Evolutionary conservation across 1,284 basidiomycete species (phyloP).

Genomic region (Trametes hirsuta): DNA sequence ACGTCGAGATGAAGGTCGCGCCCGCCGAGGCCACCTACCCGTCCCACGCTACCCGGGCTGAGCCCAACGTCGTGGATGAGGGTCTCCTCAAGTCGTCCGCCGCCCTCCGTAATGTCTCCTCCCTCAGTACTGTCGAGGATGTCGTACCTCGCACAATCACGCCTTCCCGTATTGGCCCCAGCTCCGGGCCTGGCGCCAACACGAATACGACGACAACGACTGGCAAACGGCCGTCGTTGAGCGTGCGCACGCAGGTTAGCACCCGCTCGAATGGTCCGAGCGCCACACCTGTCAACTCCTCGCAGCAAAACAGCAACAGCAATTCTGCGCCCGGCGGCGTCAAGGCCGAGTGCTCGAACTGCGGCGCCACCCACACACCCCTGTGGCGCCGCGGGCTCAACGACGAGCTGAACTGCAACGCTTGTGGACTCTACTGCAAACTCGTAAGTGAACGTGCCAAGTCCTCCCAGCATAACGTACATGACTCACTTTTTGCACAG

Average conservation of each 20-base stretch:
- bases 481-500: constrained; percentile 39
- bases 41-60: constrained; percentile 26
- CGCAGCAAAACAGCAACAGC: constrained; percentile 34
- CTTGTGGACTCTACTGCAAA: constrained; percentile 81
- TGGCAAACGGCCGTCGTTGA: constrained; percentile 56
- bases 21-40: constrained; percentile 36
- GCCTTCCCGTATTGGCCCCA: constrained; percentile 54
- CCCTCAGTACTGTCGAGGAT: constrained; percentile 43
- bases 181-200: constrained; percentile 50
- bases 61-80: constrained; percentile 30
- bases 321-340: constrained; percentile 71
- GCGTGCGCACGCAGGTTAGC: constrained; percentile 50
- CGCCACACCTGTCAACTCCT: constrained; percentile 60
- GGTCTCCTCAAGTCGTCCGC: constrained; percentile 37
- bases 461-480: neutral
- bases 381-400: constrained; percentile 82
- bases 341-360: constrained; percentile 83
- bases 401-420: constrained; percentile 84
- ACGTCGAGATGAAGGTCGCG: constrained; percentile 41
- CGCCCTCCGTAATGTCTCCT: constrained; percentile 39
- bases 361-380: constrained; percentile 82
- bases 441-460: constrained; percentile 50
- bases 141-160: constrained; percentile 51
- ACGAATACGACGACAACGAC: constrained; percentile 35
- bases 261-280: constrained; percentile 60